These are phyloP conservation scores for Rhamnella rubrinervis DNA, from an alignment of 331 rosid species.

Conservation along the genomic window DNA sequence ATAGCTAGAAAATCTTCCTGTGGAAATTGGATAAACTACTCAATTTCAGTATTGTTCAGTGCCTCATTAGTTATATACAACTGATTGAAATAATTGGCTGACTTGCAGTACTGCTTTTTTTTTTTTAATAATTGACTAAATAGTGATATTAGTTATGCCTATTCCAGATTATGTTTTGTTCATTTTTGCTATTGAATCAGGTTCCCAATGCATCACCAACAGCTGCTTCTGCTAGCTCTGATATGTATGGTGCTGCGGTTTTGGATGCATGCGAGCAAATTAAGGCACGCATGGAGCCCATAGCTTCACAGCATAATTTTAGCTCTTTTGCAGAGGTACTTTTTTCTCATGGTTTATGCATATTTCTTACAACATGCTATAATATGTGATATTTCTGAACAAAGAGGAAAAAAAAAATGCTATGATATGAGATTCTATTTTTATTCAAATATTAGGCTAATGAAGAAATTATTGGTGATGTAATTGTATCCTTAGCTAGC, in stretches of 20 bases:
- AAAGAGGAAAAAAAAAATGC: background rate
- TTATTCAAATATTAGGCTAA: background rate
- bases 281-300: constrained; percentile 81
- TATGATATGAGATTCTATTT: background rate
- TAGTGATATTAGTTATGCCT: constrained; percentile 12
- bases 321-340: constrained; percentile 79
- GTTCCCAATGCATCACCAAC: constrained; percentile 94
- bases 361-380: background rate
- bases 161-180: constrained; percentile 19
- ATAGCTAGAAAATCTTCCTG: too few relatives aligned
- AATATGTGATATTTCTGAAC: background rate
- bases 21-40: too few relatives aligned
- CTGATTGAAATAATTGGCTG: too few relatives aligned
- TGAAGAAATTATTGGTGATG: too few relatives aligned
- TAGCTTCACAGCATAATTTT: constrained; percentile 60
- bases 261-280: constrained; percentile 94
- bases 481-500: constrained; percentile 60
- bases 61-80: too few relatives aligned
- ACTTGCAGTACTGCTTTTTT: background rate
- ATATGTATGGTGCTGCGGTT: constrained; percentile 93
- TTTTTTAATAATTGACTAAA: constrained; percentile 4
- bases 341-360: constrained; percentile 6
- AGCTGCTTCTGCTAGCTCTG: constrained; percentile 98
- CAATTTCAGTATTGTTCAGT: too few relatives aligned
- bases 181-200: constrained; percentile 39